Conservation (phyloP, 2,329 filamentous ascomycete species). For the Davidsoniella virescens region DNA sequence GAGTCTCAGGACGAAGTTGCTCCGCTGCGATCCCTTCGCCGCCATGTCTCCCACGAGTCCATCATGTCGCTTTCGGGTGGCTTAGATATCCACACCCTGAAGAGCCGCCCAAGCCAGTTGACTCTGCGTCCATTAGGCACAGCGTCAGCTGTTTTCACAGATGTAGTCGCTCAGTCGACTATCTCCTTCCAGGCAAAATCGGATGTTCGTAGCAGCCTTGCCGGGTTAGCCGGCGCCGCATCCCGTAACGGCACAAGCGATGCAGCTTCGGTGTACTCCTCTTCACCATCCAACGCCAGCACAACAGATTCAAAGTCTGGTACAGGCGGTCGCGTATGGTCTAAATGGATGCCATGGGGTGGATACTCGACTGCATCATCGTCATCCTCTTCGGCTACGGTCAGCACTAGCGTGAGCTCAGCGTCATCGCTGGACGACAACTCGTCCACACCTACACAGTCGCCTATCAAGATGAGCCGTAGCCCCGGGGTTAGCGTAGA, state of each 20-base stretch:
- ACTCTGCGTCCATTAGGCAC: slow-evolving; percentile 38
- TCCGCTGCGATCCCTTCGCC: slow-evolving; percentile 37
- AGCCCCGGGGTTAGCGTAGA: slow-evolving; percentile 12
- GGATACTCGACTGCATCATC: slow-evolving; percentile 2
- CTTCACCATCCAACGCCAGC: slow-evolving; percentile 3
- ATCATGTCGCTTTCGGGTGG: slow-evolving; percentile 75
- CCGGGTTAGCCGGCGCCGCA: slow-evolving; percentile 1
- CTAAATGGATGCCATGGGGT: slow-evolving; percentile 11
- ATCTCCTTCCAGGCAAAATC: slow-evolving; percentile 21
- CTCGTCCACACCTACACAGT: background rate
- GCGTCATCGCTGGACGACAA: background rate
- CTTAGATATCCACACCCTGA: slow-evolving; percentile 76
- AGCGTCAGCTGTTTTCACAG: slow-evolving; percentile 39
- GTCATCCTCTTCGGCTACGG: background rate
- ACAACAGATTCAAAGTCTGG: background rate
- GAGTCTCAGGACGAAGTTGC: slow-evolving; percentile 21
- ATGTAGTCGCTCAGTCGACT: slow-evolving; percentile 44
- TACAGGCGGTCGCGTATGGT: slow-evolving; percentile 1
- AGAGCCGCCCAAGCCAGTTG: slow-evolving; percentile 59
- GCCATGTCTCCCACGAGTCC: slow-evolving; percentile 67
- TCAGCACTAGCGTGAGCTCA: slow-evolving; percentile 4
- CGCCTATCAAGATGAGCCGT: slow-evolving; percentile 17
- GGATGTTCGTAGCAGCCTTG: slow-evolving; percentile 9
- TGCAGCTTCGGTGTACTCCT: slow-evolving; percentile 7
- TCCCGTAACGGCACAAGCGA: background rate